Percentiles rank a stretch among this genome's conserved stretches.
Evolutionary conservation across 2,329 filamentous ascomycete species (phyloP).

Genomic region (Cercospora zeina): DNA sequence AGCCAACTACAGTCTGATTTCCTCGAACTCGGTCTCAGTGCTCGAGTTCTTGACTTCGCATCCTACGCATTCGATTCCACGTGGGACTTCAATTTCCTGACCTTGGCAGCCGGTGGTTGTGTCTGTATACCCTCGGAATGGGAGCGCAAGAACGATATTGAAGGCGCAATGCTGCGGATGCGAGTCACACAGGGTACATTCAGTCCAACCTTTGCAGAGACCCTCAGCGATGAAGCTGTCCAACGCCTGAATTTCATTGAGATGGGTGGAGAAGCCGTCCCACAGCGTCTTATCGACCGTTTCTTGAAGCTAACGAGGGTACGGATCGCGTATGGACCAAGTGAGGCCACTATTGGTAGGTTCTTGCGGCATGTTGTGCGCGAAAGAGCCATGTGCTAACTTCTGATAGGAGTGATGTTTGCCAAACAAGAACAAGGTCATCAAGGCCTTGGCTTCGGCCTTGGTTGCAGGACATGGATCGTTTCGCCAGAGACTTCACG

Average conservation of each 20-base stretch:
- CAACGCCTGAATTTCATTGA: slow-evolving; percentile 3
- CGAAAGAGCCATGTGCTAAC: not conserved
- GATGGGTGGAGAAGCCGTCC: slow-evolving; percentile 16
- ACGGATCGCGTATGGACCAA: not conserved
- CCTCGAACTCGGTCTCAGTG: not conserved
- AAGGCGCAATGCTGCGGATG: not conserved
- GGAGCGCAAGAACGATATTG: not conserved
- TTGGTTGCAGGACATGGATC: slow-evolving; percentile 20
- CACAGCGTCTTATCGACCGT: slow-evolving; percentile 9
- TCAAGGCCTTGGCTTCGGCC: not conserved
- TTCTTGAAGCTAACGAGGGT: slow-evolving; percentile 3
- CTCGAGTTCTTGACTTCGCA: slow-evolving; percentile 3
- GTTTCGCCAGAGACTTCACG: slow-evolving; percentile 18
- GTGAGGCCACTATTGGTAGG: slow-evolving; percentile 9
- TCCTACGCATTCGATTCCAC: slow-evolving; percentile 3
- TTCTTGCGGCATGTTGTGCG: not conserved
- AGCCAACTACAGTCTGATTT: not conserved
- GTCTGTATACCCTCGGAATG: slow-evolving; percentile 6
- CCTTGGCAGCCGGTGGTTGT: not conserved
- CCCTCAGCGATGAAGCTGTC: not conserved
- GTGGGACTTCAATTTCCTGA: not conserved
- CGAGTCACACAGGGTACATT: not conserved
- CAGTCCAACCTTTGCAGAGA: slow-evolving; percentile 9
- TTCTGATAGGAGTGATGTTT: slow-evolving; percentile 2
- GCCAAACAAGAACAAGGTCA: slow-evolving; percentile 10